Conservation (phyloP, 768 basidiomycete genomes). For the Auricularia auricula-judae region DNA sequence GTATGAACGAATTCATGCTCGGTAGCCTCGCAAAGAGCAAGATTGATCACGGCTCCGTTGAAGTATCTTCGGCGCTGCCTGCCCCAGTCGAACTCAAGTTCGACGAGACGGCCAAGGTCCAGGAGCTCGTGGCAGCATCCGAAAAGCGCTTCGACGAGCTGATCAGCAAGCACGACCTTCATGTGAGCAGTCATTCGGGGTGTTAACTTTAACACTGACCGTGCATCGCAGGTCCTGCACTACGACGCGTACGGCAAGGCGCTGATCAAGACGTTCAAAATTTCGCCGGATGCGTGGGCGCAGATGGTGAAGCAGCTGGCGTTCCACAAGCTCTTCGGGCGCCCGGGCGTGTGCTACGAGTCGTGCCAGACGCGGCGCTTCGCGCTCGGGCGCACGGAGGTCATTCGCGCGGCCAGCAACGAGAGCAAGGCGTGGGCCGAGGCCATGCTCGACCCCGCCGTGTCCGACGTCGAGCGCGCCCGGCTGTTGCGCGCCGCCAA, state of each 20-base stretch:
- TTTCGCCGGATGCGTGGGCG: conserved; percentile 89
- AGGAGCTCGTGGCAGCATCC: conserved; percentile 43
- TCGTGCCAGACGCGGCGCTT: conserved; percentile 89
- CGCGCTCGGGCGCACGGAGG: conserved; percentile 86
- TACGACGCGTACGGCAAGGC: conserved; percentile 86
- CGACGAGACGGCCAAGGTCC: conserved; percentile 44
- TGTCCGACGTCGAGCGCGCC: conserved; percentile 42
- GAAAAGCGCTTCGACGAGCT: conserved; percentile 64
- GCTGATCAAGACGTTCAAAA: conserved; percentile 68
- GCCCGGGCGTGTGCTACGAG: conserved; percentile 83
- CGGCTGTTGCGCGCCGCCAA: conserved; percentile 66
- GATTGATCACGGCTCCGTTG: conserved; percentile 55
- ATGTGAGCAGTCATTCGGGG: too few species aligned
- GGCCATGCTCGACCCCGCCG: conserved; percentile 63
- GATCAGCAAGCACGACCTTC: conserved; percentile 68
- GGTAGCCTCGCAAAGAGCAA: conserved; percentile 63
- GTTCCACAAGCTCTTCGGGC: conserved; percentile 71
- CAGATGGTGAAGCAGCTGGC: conserved; percentile 96
- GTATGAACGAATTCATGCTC: conserved; percentile 89
- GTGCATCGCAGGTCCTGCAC: conserved; percentile 47
- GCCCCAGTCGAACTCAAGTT: conserved; percentile 62
- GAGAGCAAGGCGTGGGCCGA: conserved; percentile 82
- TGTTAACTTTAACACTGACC: too few species aligned
- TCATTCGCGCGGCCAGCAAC: conserved; percentile 74
- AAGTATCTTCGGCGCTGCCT: conserved; percentile 30